A percentile compares a stretch with the other conserved stretches of the same genome.
Evolutionary conservation across 192 early-diverging fungal species (phyloP).

Genomic region (Entomortierella chlamydospora): DNA sequence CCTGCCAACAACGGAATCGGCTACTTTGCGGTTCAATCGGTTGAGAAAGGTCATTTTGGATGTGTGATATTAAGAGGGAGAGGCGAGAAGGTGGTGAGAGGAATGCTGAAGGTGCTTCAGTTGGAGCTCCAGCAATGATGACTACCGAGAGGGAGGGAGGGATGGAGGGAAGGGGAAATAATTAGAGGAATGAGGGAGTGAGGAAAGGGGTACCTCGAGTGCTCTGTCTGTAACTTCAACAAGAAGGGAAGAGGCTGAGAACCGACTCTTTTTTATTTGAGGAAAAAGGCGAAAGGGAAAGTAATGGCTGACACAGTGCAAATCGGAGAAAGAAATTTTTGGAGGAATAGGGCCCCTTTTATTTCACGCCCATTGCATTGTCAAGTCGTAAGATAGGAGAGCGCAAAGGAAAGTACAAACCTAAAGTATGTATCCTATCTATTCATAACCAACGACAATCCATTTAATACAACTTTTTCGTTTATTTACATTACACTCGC

Average conservation of each 20-base stretch:
- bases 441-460: too few species aligned
- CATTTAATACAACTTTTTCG: too few species aligned
- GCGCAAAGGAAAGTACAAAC: too few species aligned
- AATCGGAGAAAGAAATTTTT: not conserved
- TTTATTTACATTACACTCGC: too few species aligned
- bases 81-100: not conserved
- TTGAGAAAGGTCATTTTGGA: not conserved
- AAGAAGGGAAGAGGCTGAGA: constrained; percentile 1
- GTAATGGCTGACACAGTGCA: not conserved
- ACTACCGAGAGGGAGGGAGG: not conserved
- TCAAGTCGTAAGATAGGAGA: too few species aligned
- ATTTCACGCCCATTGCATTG: not conserved
- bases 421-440: too few species aligned
- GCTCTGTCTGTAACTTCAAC: not conserved
- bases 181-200: not conserved
- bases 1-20: constrained; percentile 68
- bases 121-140: constrained; percentile 39
- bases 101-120: constrained; percentile 34
- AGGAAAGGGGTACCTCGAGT: too few species aligned
- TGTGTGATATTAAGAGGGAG: not conserved
- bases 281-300: not conserved
- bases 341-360: not conserved
- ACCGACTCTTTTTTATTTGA: not conserved
- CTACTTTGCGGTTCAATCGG: constrained; percentile 30
- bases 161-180: constrained; percentile 14